A percentile compares a stretch with the other conserved stretches of the same genome.
phyloP scores from a whole-genome alignment of 495 filamentous ascomycete genomes.

The Aspergillus cavernicola region DNA sequence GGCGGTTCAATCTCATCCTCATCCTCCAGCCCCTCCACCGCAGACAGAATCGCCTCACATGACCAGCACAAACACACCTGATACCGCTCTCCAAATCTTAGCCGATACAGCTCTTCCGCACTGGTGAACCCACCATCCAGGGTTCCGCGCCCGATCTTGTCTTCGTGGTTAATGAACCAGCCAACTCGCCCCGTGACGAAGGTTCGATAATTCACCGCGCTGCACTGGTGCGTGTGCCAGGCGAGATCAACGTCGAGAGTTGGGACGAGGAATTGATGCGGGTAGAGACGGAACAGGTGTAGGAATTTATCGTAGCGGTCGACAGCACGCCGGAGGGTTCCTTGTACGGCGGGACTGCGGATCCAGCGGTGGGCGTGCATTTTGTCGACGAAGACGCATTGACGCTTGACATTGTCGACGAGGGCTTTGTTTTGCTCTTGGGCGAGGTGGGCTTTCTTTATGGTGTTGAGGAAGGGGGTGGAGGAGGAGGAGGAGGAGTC shows the following conservation, averaged over 20 bases:
- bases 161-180: slow-evolving; percentile 9
- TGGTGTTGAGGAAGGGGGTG: no score
- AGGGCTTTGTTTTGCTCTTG: not conserved
- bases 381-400: slow-evolving; percentile 13
- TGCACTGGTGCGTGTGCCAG: slow-evolving; percentile 17
- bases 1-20: not conserved
- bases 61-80: slow-evolving; percentile 9
- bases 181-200: slow-evolving; percentile 6
- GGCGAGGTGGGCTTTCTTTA: not conserved
- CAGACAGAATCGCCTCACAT: slow-evolving; percentile 10
- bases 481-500: no score
- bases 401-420: slow-evolving; percentile 4
- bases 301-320: slow-evolving; percentile 12
- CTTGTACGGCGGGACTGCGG: slow-evolving; percentile 5
- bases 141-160: slow-evolving; percentile 7
- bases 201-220: not conserved
- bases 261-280: slow-evolving; percentile 5
- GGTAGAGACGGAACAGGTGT: slow-evolving; percentile 1
- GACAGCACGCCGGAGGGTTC: not conserved
- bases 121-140: not conserved
- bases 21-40: not conserved
- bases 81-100: not conserved
- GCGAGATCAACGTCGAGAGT: slow-evolving; percentile 12
- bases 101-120: not conserved
- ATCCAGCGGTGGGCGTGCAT: slow-evolving; percentile 15